A percentile compares a stretch with the other conserved stretches of the same genome.
phyloP scores from a whole-genome alignment of 1,139 yeast species.

The Debaryomycetaceae sp. region DNA sequence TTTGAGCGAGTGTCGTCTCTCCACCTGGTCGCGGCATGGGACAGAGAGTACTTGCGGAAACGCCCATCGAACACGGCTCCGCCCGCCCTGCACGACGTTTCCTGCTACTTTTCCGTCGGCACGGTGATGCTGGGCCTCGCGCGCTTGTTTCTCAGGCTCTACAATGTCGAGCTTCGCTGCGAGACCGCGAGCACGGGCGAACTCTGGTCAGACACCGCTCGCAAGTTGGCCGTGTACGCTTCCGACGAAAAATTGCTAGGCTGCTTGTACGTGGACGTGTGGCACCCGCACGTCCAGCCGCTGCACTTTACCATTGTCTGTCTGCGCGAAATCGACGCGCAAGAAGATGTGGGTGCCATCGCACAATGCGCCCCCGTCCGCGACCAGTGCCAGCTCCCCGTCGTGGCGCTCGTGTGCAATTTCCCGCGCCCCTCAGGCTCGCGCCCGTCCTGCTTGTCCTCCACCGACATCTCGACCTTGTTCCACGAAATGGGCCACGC shows the following conservation, averaged over 20 bases:
- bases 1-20: slow-evolving; percentile 6
- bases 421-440: slow-evolving; percentile 32
- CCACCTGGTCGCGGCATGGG: slow-evolving; percentile 71
- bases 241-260: slow-evolving; percentile 21
- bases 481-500: slow-evolving; percentile 99
- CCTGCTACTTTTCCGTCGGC: slow-evolving; percentile 69
- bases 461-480: slow-evolving; percentile 81
- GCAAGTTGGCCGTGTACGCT: slow-evolving; percentile 56
- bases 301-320: slow-evolving; percentile 98
- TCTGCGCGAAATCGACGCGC: slow-evolving; percentile 43
- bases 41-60: slow-evolving; percentile 56
- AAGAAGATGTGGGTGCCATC: slow-evolving; percentile 13
- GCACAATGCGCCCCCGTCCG: slow-evolving; percentile 5
- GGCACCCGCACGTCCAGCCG: slow-evolving; percentile 47
- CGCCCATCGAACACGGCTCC: slow-evolving; percentile 8
- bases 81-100: slow-evolving; percentile 2
- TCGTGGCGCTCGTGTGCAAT: slow-evolving; percentile 81
- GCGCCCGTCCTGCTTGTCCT: slow-evolving; percentile 42
- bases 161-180: slow-evolving; percentile 68
- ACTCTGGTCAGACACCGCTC: slow-evolving; percentile 84
- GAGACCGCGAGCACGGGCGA: slow-evolving; percentile 46
- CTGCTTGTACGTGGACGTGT: slow-evolving; percentile 32
- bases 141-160: slow-evolving; percentile 54
- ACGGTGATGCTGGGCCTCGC: slow-evolving; percentile 80
- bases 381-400: slow-evolving; percentile 65